Percentiles rank a stretch among this genome's conserved stretches.
Conservation (phyloP, 768 basidiomycete genomes). For the Paxillus involutus region DNA sequence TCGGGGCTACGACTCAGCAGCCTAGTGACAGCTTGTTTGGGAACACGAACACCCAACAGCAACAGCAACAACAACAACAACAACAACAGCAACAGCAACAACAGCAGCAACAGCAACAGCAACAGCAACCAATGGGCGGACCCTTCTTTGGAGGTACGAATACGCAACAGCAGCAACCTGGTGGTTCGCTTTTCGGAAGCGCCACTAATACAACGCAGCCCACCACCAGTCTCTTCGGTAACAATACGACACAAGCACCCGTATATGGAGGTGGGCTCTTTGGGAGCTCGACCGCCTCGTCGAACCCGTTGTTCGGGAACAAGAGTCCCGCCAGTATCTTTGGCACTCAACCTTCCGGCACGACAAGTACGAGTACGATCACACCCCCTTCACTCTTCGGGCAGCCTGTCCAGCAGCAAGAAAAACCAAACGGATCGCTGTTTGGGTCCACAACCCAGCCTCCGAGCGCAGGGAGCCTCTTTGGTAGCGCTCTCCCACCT, state of each 20-base stretch:
- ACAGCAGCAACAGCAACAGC: too few relatives aligned
- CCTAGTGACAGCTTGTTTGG: constrained; percentile 27
- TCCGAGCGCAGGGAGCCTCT: constrained; percentile 31
- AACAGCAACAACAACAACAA: background rate
- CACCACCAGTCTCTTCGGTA: constrained; percentile 29
- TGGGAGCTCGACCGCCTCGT: constrained; percentile 24
- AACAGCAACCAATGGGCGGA: constrained; percentile 8
- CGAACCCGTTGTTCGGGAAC: constrained; percentile 38
- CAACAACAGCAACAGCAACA: constrained; percentile 15
- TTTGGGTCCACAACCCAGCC: constrained; percentile 31
- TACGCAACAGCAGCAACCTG: constrained; percentile 19
- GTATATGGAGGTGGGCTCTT: constrained; percentile 24
- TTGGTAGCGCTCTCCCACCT: constrained; percentile 33
- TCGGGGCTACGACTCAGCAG: constrained; percentile 21
- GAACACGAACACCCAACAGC: constrained; percentile 13
- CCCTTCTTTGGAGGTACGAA: constrained; percentile 22
- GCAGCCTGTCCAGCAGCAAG: constrained; percentile 20
- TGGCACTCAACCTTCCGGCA: constrained; percentile 28
- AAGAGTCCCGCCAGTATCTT: constrained; percentile 29
- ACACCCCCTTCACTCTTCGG: constrained; percentile 32
- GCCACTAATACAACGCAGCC: constrained; percentile 10
- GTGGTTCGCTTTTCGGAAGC: constrained; percentile 26
- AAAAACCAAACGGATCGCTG: constrained; percentile 24
- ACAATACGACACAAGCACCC: constrained; percentile 16
- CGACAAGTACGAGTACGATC: constrained; percentile 9